Evolutionary conservation across 179 eudicot genomes (phyloP), one percentile per base, ranked within the genome.

Genomic region (Sideroxylon spinosum): DNA sequence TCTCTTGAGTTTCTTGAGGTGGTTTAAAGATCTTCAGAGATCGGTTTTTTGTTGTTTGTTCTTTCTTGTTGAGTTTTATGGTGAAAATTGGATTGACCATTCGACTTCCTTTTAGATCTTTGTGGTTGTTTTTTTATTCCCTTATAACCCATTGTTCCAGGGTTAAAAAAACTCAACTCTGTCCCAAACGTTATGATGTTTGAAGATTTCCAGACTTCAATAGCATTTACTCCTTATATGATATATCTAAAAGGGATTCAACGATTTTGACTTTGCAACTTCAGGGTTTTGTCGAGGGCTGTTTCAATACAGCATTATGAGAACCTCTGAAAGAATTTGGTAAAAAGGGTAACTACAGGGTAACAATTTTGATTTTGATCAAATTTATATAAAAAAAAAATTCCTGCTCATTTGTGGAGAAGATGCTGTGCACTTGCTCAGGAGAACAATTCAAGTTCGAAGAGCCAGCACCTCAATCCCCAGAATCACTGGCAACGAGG

Each of bases 381-480:
- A 53, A 66, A 26, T 10, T 19, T 74, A 37, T 7, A 22, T n/a
- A 17, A 23, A 6, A 71, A 6, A 53, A 37, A 59, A 53, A 61
- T 23, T 29, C 26, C 73, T 81, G 68, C 26, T 71, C 48, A 9
- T 68, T 32, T 57, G 66, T 3, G 52, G 71, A 44, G 12, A 65
- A 74, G 56, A 88, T 94, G 98, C 78, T 94, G 94, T 94, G 97
- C 79, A 88, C 96, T 86, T 95, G 98, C 85, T 93, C 98, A 52
- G 97, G 98, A 48, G 97, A 95, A 88, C 95, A 91, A 78, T 90
- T 91, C 78, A 89, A 79, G 82, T 83, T 88, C 5, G 93, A 95
- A 68, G 98, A 95, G 73, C 82, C 84, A 7, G 84, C 69, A 8
- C 88, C 93, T 1, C 86, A 87, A 59, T 91, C 97, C 65, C 96